Evolutionary conservation across 345 rosid genomes (phyloP).

Genomic region (Durio zibethinus): DNA sequence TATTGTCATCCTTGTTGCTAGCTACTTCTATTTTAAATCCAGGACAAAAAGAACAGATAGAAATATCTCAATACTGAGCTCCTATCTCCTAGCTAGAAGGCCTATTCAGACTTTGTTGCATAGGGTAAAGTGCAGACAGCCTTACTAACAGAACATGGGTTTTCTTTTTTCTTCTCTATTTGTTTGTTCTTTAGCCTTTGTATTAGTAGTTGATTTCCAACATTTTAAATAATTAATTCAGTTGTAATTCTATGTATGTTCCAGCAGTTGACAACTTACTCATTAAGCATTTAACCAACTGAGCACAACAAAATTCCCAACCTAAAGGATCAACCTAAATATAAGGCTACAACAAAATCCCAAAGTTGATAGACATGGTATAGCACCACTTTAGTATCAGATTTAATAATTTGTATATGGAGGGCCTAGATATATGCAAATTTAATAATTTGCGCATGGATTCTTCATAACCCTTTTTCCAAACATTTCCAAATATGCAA

Average conservation of each 20-base stretch:
- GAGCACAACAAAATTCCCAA: not conserved
- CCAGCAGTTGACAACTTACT: not conserved
- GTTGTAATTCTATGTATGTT: not conserved
- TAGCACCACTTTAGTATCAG: not conserved
- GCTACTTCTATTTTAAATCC: not conserved
- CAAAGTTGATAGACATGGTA: not conserved
- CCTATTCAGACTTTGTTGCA: not conserved
- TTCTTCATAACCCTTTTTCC: not conserved
- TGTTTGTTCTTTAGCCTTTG: not conserved
- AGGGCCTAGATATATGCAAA: not conserved
- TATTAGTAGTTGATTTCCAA: not conserved
- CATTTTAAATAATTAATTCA: not conserved
- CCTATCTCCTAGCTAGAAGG: not conserved
- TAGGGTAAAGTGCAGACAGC: not conserved
- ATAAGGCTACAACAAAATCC: not conserved
- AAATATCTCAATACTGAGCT: not conserved
- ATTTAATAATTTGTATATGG: not conserved
- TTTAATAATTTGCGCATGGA: not conserved
- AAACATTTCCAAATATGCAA: not conserved
- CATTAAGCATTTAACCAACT: not conserved
- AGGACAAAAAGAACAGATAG: not conserved
- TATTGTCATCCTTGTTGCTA: not conserved
- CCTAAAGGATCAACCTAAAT: not conserved
- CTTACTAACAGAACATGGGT: not conserved
- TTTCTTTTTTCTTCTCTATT: not conserved